Percentiles rank a stretch among this genome's conserved stretches.
phyloP scores from a whole-genome alignment of 805 yeast species.

The Ogataea methanolica region DNA sequence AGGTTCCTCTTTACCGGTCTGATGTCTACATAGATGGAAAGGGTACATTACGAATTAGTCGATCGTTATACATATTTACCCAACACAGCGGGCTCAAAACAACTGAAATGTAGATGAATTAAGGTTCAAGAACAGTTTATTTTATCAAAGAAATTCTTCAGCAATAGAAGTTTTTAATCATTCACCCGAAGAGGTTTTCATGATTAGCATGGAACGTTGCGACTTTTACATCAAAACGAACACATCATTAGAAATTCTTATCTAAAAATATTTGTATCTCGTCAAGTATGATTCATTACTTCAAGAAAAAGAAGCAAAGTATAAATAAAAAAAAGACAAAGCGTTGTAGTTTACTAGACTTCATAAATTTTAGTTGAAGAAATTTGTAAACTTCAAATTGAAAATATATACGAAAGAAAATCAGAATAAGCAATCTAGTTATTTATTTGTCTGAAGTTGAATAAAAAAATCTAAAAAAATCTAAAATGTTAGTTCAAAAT shows the following conservation, averaged over 20 bases:
- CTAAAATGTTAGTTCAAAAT: background rate
- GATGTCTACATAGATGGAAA: too few relatives aligned
- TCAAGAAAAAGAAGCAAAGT: too few relatives aligned
- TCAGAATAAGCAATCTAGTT: too few relatives aligned
- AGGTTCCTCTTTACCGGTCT: too few relatives aligned
- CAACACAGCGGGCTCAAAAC: too few relatives aligned
- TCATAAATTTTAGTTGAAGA: too few relatives aligned
- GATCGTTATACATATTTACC: too few relatives aligned
- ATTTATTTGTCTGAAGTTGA: background rate
- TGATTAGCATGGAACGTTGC: slow-evolving; percentile 53
- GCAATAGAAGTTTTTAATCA: slow-evolving; percentile 33
- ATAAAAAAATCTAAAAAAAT: background rate
- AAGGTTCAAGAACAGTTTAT: background rate
- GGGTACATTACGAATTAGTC: too few relatives aligned
- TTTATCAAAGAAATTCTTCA: background rate
- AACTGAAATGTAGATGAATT: background rate
- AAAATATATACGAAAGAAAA: too few relatives aligned
- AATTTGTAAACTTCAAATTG: too few relatives aligned
- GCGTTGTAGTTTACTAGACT: too few relatives aligned
- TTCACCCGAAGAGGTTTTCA: slow-evolving; percentile 28
- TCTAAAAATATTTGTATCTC: background rate
- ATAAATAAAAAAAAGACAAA: too few relatives aligned
- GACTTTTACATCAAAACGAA: slow-evolving; percentile 19
- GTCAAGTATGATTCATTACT: background rate
- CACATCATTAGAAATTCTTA: slow-evolving; percentile 39